These are phyloP conservation scores for Myrmaecium sp. DNA, from an alignment of 2,329 filamentous ascomycete species.

Conservation along the genomic window DNA sequence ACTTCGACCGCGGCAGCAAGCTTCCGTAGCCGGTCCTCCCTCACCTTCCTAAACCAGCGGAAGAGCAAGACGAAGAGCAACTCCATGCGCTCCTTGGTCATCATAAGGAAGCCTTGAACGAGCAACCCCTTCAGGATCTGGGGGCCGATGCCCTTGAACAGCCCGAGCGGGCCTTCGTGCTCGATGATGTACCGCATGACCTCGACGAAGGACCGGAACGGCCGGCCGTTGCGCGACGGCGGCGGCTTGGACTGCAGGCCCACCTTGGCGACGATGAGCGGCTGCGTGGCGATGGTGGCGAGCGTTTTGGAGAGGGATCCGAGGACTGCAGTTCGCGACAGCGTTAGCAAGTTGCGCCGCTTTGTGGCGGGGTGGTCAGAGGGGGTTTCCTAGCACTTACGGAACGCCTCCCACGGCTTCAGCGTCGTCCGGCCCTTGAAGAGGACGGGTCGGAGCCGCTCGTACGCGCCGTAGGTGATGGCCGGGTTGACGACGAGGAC, in stretches of 20 bases:
- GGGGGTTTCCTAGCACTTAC: conserved; percentile 40
- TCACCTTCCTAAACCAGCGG: conserved; percentile 58
- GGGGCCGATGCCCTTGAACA: conserved; percentile 94
- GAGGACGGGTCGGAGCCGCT: conserved; percentile 61
- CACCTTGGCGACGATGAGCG: conserved; percentile 94
- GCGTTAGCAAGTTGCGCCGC: conserved; percentile 6
- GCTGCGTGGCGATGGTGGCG: conserved; percentile 83
- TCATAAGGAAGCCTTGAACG: conserved; percentile 95
- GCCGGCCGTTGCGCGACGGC: conserved; percentile 65
- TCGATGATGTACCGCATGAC: conserved; percentile 90
- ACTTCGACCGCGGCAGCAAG: conserved; percentile 45
- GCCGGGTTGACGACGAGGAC: conserved; percentile 92
- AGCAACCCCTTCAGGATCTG: conserved; percentile 85
- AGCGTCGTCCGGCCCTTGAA: conserved; percentile 64
- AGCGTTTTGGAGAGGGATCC: conserved; percentile 85
- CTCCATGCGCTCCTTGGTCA: conserved; percentile 95
- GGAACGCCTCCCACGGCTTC: conserved; percentile 73
- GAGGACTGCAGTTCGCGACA: conserved; percentile 50
- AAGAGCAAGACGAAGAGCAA: conserved; percentile 74
- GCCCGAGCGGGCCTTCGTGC: conserved; percentile 63
- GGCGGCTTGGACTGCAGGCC: conserved; percentile 89
- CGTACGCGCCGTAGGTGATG: conserved; percentile 95
- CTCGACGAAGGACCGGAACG: conserved; percentile 83
- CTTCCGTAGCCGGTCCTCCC: conserved; percentile 52
- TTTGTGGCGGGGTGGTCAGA: conserved; percentile 1